These are phyloP conservation scores for Diaporthe batatas DNA, from an alignment of 2,329 filamentous ascomycete genomes.

Conservation along the genomic window DNA sequence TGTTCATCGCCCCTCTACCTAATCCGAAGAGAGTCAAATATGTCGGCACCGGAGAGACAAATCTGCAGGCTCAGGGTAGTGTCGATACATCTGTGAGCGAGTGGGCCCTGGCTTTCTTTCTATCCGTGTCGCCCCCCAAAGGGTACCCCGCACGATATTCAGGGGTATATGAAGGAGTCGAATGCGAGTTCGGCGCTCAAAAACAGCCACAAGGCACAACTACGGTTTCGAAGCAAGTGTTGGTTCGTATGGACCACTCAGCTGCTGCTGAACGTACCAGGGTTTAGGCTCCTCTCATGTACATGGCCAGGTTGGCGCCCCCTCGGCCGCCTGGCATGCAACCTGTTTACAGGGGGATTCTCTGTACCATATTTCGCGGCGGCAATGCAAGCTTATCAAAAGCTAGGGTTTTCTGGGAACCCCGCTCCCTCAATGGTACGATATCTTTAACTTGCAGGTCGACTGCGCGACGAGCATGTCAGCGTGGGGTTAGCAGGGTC, in stretches of 20 bases:
- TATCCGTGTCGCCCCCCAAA: too few species aligned
- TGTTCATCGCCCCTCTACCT: background rate
- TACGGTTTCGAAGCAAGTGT: background rate
- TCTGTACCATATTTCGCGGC: background rate
- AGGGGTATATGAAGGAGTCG: background rate
- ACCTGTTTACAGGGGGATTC: background rate
- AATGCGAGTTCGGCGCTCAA: background rate
- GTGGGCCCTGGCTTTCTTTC: background rate
- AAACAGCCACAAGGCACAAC: background rate
- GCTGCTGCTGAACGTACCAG: background rate
- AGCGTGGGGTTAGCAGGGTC: background rate
- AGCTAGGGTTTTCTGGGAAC: background rate
- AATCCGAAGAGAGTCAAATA: background rate
- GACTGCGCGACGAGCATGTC: background rate
- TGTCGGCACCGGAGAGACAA: too few species aligned
- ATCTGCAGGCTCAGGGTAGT: background rate
- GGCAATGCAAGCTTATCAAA: too few species aligned
- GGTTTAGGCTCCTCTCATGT: background rate
- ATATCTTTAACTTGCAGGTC: background rate
- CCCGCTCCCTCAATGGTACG: background rate
- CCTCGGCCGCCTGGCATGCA: background rate
- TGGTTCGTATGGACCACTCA: background rate
- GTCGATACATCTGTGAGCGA: background rate
- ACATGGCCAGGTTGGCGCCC: background rate
- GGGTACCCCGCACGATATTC: background rate